Base-by-base conservation (phyloP, 352 stramenopile species). In the Chrysophaeum taylorii region DNA sequence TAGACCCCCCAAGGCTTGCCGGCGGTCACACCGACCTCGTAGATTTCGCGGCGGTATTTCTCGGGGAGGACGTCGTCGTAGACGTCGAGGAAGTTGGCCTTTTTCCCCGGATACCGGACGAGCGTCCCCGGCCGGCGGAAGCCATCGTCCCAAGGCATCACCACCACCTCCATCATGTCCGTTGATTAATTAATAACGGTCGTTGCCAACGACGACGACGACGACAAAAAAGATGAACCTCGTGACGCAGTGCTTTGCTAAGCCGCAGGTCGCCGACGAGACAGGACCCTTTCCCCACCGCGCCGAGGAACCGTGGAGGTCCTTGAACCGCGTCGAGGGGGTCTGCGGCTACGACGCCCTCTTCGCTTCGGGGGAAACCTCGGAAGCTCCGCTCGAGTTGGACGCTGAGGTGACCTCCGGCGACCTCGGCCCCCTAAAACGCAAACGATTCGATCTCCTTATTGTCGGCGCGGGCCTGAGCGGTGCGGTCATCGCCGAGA, bases 401-500 rank as follows among this genome's bases (percentile, higher is more conserved):
- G 57, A 66, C 36, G 36, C 33, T 9, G 57, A 66, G 9, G 45
- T n/a, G 33, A 31, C 45, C 12, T 33, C 12, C 2, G 57, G 33
- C 57, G 57, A 66, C 57, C 57, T 66, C 57, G 14, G 16, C 31
- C 15, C 57, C 12, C 33, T 66, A 31, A 66, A 66, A 36, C 18
- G 27, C 33, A 70, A 71, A 35, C 23, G 29, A 35, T 66, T 33
- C 57, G 57, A 66, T n/a, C 36, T 66, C 12, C n/a, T 42, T 23
- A 66, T 66, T 23, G 57, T 66, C 57, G 57, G 57, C 35, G 33
- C 35, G 9, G 73, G 73, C 27, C 64, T 77, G 9, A 71, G 45
- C 33, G 73, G 73, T 7, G 61, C 64, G n/a, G 73, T 77, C 0
- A 42, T 77, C 0, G 73, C 73, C 0, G 70, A 77, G 39, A 42